These are phyloP conservation scores for Globisporangium barbulae DNA, from an alignment of 352 stramenopile species.

Conservation along the genomic window DNA sequence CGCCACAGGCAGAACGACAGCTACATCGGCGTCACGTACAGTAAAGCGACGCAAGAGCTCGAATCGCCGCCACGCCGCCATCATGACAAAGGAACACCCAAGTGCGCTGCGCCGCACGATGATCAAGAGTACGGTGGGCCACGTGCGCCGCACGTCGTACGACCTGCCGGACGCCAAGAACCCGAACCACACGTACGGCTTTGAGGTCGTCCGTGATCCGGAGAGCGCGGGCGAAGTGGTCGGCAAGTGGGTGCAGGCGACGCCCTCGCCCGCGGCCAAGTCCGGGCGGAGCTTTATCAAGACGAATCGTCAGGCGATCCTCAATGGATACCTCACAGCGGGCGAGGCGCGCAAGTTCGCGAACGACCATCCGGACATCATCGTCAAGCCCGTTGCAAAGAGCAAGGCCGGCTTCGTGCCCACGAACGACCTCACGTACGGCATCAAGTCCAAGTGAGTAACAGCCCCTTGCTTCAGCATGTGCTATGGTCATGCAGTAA, in stretches of 20 bases:
- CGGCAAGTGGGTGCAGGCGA: constrained; percentile 65
- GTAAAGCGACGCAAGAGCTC: neutral
- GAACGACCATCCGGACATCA: constrained; percentile 69
- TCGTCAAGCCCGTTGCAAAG: constrained; percentile 58
- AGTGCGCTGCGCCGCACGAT: constrained; percentile 69
- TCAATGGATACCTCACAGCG: constrained; percentile 53
- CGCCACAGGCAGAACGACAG: neutral
- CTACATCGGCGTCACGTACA: constrained; percentile 24
- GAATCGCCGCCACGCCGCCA: neutral
- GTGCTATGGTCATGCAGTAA: neutral
- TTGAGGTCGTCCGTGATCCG: constrained; percentile 62
- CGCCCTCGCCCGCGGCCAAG: constrained; percentile 55
- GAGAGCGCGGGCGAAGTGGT: constrained; percentile 75
- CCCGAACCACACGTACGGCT: constrained; percentile 62
- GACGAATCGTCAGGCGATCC: constrained; percentile 69
- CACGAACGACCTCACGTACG: constrained; percentile 55
- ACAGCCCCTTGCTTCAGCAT: neutral
- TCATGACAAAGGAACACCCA: constrained; percentile 32
- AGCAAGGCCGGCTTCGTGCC: constrained; percentile 52
- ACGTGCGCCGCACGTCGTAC: constrained; percentile 55
- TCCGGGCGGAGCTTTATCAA: constrained; percentile 75
- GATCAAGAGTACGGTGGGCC: constrained; percentile 75
- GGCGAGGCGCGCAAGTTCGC: constrained; percentile 58
- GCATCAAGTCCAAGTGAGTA: constrained; percentile 75
- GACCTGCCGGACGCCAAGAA: constrained; percentile 68